Evolutionary conservation across 495 filamentous ascomycete genomes (phyloP).

Genomic region (Penicillium ucsense): DNA sequence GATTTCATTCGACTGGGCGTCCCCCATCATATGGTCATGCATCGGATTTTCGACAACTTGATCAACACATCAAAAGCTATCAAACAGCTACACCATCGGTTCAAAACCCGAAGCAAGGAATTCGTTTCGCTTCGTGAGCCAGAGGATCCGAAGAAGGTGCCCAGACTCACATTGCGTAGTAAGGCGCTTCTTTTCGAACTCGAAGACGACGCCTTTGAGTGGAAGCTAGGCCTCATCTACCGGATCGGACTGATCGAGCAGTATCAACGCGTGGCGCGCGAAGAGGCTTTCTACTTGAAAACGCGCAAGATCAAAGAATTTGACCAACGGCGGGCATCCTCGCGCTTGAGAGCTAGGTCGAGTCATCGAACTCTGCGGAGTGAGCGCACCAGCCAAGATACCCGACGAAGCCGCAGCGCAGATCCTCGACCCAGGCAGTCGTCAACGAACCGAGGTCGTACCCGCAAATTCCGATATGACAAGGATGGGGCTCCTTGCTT

Average conservation of each 20-base stretch:
- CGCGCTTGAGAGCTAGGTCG: conserved; percentile 43
- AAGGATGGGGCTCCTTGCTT: conserved; percentile 62
- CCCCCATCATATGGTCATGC: conserved; percentile 87
- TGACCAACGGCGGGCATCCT: conserved; percentile 41
- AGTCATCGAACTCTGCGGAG: conserved; percentile 37
- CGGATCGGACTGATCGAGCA: conserved; percentile 80
- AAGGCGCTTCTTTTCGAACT: conserved; percentile 80
- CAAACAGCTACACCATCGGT: conserved; percentile 83
- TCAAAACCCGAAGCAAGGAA: conserved; percentile 76
- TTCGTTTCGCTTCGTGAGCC: conserved; percentile 75
- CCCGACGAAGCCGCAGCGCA: conserved; percentile 44
- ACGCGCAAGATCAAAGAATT: conserved; percentile 70
- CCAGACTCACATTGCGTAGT: conserved; percentile 70
- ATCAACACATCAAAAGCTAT: conserved; percentile 79
- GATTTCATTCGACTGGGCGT: conserved; percentile 85
- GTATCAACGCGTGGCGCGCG: conserved; percentile 74
- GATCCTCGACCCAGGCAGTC: conserved; percentile 32
- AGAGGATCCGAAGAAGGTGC: conserved; percentile 75
- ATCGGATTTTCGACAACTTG: conserved; percentile 86
- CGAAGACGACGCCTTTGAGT: conserved; percentile 95
- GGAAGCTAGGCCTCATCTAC: conserved; percentile 90
- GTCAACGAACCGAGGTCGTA: conserved; percentile 19
- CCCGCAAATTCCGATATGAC: conserved; percentile 62
- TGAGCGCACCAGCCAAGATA: conserved; percentile 34
- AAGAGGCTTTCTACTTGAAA: conserved; percentile 84